Evolutionary conservation across 441 rosid species (phyloP).

Genomic region (Gossypium gossypioides): DNA sequence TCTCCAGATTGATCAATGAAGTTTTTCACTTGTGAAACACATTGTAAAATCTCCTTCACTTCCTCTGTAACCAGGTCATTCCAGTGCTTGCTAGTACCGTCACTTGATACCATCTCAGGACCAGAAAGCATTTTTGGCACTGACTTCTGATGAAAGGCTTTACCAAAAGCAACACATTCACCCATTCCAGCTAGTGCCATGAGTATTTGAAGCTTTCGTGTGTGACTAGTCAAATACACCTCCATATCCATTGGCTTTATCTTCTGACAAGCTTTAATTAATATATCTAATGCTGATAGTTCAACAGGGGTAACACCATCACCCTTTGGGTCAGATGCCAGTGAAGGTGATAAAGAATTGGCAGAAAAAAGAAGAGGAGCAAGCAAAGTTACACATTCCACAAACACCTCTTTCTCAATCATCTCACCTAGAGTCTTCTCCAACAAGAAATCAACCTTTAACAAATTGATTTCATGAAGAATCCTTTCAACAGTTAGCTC

Average conservation of each 20-base stretch:
- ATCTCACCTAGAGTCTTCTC: conserved; percentile 60
- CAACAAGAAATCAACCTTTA: conserved; percentile 66
- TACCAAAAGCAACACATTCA: conserved; percentile 28
- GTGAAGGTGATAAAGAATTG: conserved; percentile 32
- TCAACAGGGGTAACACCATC: conserved; percentile 47
- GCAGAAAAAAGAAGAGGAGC: conserved; percentile 71
- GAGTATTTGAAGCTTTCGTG: conserved; percentile 73
- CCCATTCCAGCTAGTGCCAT: conserved; percentile 49
- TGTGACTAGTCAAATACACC: conserved; percentile 60
- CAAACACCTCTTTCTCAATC: conserved; percentile 70
- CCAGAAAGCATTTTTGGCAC: conserved; percentile 24
- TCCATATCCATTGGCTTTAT: conserved; percentile 50
- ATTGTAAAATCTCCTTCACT: conserved; percentile 64
- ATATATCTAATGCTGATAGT: conserved; percentile 59
- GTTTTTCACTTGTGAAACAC: conserved; percentile 52
- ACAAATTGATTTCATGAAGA: conserved; percentile 67
- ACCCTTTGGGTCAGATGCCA: conserved; percentile 28
- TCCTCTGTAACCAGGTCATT: conserved; percentile 63
- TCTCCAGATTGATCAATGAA: conserved; percentile 45
- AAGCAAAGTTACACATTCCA: conserved; percentile 61
- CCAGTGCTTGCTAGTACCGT: conserved; percentile 43
- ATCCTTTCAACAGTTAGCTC: conserved; percentile 58
- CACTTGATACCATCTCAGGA: conserved; percentile 30
- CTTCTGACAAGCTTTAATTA: conserved; percentile 68
- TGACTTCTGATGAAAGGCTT: conserved; percentile 30